Percentiles rank a stretch among this genome's conserved stretches.
Evolutionary conservation across 1,139 yeast genomes (phyloP).

Genomic region (Hanseniaspora uvarum): DNA sequence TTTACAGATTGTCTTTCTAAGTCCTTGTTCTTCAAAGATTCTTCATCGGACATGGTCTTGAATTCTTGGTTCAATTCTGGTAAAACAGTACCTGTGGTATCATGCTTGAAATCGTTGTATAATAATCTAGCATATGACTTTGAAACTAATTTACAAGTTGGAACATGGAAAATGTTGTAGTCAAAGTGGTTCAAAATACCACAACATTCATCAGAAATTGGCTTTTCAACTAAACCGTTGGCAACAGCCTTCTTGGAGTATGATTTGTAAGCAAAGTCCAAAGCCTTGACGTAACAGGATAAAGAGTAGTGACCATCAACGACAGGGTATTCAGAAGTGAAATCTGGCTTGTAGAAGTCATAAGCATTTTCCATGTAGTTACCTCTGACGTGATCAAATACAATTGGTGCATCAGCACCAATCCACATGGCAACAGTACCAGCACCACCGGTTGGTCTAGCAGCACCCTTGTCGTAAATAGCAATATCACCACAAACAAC

Average conservation of each 20-base stretch:
- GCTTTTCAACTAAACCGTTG: conserved; percentile 38
- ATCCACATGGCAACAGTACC: conserved; percentile 91
- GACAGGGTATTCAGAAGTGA: conserved; percentile 90
- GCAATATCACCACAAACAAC: conserved; percentile 98
- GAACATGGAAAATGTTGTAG: conserved; percentile 95
- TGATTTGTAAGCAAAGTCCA: conserved; percentile 73
- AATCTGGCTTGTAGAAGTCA: conserved; percentile 96
- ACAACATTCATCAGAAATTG: conserved; percentile 44
- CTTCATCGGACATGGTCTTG: conserved; percentile 40
- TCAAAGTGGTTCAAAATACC: conserved; percentile 68
- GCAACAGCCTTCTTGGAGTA: conserved; percentile 73
- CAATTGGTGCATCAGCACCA: conserved; percentile 97
- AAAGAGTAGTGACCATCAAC: conserved; percentile 97
- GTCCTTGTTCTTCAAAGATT: conserved; percentile 65
- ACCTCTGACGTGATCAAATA: conserved; percentile 79
- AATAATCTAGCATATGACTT: conserved; percentile 88
- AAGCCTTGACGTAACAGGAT: conserved; percentile 85
- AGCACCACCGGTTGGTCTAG: conserved; percentile 99
- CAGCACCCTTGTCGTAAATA: conserved; percentile 91
- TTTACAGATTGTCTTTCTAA: conserved; percentile 79
- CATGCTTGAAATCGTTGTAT: conserved; percentile 73
- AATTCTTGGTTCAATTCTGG: conserved; percentile 50
- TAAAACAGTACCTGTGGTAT: conserved; percentile 41
- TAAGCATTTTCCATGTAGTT: conserved; percentile 92
- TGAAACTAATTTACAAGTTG: conserved; percentile 89